Base-by-base conservation (phyloP, 306 rosid species). In the Carpinus fangiana region DNA sequence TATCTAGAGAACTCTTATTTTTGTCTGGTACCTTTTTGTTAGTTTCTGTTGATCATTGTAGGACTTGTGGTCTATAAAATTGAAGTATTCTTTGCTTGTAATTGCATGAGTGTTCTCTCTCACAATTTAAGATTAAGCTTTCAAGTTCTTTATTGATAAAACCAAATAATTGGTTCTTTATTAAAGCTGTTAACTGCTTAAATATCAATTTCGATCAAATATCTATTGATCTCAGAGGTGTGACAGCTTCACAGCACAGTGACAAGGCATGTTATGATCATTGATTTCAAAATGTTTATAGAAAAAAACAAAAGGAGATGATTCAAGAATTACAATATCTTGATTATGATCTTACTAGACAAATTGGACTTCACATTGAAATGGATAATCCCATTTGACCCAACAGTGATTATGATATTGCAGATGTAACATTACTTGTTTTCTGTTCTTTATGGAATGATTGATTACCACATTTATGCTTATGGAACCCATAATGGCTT, bases 311-410 rank as follows among this genome's bases (percentile, higher is more conserved):
- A 10, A 12, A 47, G 51, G 64, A 8, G 5, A 9, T 12, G 64
- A 21, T 57, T 20, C 21, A 57, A 11, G 36, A 57, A 21, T 21
- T 57, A 10, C 64, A 20, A 21, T 57, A 26, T 26, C 64, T 57
- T 21, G 36, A 57, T 57, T 57, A 2, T 10, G 20, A n/a, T 57
- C 7, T 21, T 57, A 7, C 20, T 13, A 34, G 46, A 17, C n/a
- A 64, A 64, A 14, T 64, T 64, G 13, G 70, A 64, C 23, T 16
- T 41, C 70, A 64, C 45, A 31, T 64, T 34, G 70, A 64, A 64
- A 64, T 36, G 38, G 70, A 64, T 64, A 8, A 64, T 64, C 64
- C 21, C 14, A 9, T 64, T 34, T 7, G 70, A 18, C 2, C 1
- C 6, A 3, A 64, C 13, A 34, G 43, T 11, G 41, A 60, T 12